Base-by-base conservation (phyloP, 768 basidiomycete genomes). In the Lactarius akahatsu region DNA sequence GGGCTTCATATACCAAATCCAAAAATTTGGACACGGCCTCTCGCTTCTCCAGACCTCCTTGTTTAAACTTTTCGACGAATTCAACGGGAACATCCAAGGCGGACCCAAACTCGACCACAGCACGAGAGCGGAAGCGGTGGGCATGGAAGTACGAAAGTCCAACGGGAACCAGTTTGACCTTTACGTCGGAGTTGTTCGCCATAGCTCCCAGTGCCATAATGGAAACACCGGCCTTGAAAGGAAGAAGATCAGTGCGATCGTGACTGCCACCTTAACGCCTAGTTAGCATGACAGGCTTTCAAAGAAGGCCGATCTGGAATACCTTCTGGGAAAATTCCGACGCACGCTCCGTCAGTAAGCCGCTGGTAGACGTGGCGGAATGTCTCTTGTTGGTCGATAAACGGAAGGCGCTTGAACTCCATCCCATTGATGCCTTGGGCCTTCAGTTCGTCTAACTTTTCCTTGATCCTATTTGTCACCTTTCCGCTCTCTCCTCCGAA, bases 261-360 rank as follows among this genome's bases (percentile, higher is more conserved):
- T 99, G 97, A 65, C 96, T 98, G 63, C 97, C 97, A 71, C 97
- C 96, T 98, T 38, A 16, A 61, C 10, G 68, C 59, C 59, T 60
- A 38, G 71, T 62, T 69, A 34, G 47, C 58, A 32, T 55, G 34
- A 40, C 43, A 36, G 36, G 58, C 50, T n/a, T 18, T 43, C n/a
- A 50, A 55, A 41, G 40, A 34, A 30, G 26, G n/a, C n/a, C n/a
- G 13, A 8, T 28, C 9, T 20, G 18, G 43, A 55, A 52, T 70
- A 93, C 96, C 96, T 88, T 98, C 97, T 45, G 97, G 97, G 74
- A 98, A 98, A 69, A 99, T 98, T 56, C 97, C 96, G 68, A 99
- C 96, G 70, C 89, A 88, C 16, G 94, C 94, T 10, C 93, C 93
- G 64, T 90, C 85, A 64, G 86, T 91, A 63, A 98, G 79, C 63